These are phyloP conservation scores for Ophiostoma perfectum DNA, from an alignment of 2,329 filamentous ascomycete species.

Conservation along the genomic window DNA sequence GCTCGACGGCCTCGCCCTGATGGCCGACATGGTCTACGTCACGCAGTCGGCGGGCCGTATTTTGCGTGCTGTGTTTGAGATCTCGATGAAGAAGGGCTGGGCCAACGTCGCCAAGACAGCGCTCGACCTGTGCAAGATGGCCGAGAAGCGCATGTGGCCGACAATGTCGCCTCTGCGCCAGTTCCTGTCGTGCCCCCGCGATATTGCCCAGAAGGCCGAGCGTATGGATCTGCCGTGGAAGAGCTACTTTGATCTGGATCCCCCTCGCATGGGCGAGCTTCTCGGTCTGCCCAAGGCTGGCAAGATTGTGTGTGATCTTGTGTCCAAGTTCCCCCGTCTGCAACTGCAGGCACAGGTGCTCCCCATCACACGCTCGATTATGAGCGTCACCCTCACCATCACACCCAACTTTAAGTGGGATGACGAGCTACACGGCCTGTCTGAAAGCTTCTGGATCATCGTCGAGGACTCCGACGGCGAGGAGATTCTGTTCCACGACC, in stretches of 20 bases:
- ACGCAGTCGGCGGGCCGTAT: conserved; percentile 97
- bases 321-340: conserved; percentile 87
- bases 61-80: conserved; percentile 90
- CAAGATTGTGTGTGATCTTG: conserved; percentile 74
- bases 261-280: conserved; percentile 91
- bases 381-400: conserved; percentile 83
- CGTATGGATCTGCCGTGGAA: conserved; percentile 90
- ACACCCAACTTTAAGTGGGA: conserved; percentile 97
- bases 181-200: conserved; percentile 73
- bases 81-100: conserved; percentile 96
- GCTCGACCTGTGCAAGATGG: conserved; percentile 95
- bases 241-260: conserved; percentile 93
- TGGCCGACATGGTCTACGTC: conserved; percentile 98
- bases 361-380: conserved; percentile 88
- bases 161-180: conserved; percentile 95
- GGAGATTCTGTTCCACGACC: conserved; percentile 90
- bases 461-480: conserved; percentile 98
- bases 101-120: conserved; percentile 87
- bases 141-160: conserved; percentile 99
- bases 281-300: conserved; percentile 82
- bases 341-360: conserved; percentile 92
- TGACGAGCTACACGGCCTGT: conserved; percentile 74
- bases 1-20: conserved; percentile 86
- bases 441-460: conserved; percentile 94
- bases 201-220: conserved; percentile 88